phyloP scores from a whole-genome alignment of 352 stramenopile species.

The Phytophthora hybrid region DNA sequence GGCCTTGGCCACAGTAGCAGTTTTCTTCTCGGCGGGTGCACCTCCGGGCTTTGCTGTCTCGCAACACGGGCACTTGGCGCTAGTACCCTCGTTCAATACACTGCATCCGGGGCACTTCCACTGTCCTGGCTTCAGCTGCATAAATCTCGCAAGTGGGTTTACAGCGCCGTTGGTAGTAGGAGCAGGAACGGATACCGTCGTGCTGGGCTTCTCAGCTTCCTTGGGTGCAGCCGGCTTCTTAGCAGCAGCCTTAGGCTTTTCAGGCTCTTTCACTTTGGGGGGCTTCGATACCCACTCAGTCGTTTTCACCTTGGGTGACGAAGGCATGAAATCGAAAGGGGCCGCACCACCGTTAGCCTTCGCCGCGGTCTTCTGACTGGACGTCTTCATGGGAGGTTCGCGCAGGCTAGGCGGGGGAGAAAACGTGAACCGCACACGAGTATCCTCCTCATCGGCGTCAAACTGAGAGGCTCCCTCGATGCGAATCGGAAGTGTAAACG shows the following conservation, averaged over 20 bases:
- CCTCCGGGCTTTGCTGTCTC: conserved; percentile 63
- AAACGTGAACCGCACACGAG: conserved; percentile 64
- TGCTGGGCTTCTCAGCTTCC: conserved; percentile 17
- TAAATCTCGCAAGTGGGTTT: conserved; percentile 73
- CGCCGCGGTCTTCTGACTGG: conserved; percentile 36
- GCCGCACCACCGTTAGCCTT: conserved; percentile 39
- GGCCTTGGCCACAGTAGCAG: conserved; percentile 22
- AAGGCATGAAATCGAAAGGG: conserved; percentile 74
- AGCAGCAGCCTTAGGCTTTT: conserved; percentile 27
- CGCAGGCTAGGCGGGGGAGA: conserved; percentile 63
- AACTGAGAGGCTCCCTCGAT: conserved; percentile 19
- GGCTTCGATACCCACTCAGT: conserved; percentile 50
- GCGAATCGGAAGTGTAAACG: conserved; percentile 61
- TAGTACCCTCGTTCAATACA: conserved; percentile 66
- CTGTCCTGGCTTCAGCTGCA: conserved; percentile 69
- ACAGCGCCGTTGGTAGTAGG: conserved; percentile 27
- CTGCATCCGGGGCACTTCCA: conserved; percentile 87
- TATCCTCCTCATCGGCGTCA: conserved; percentile 51
- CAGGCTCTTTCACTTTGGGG: conserved; percentile 32
- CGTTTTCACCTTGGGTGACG: conserved; percentile 60
- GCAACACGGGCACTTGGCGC: conserved; percentile 83
- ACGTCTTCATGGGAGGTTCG: conserved; percentile 56
- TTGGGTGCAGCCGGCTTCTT: conserved; percentile 26
- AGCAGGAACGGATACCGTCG: conserved; percentile 5
- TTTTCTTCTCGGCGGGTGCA: conserved; percentile 8